phyloP scores from a whole-genome alignment of 2,329 filamentous ascomycete species.

The Diaporthe humulicola region DNA sequence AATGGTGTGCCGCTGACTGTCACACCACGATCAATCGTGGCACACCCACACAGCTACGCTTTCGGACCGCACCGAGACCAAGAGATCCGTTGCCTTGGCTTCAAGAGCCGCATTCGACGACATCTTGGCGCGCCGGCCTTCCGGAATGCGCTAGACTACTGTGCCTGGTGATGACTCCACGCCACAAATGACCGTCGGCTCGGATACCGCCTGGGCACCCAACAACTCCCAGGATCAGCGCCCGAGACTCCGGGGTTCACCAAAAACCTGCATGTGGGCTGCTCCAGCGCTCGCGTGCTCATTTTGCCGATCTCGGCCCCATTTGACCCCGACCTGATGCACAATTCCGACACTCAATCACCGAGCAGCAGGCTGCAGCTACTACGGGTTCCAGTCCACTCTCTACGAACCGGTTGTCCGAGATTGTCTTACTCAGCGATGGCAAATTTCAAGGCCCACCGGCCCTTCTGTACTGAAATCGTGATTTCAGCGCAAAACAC shows the following conservation, averaged over 20 bases:
- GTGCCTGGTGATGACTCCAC: background rate
- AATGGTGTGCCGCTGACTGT: background rate
- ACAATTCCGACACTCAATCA: background rate
- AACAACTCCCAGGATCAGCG: background rate
- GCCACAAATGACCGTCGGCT: background rate
- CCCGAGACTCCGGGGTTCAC: background rate
- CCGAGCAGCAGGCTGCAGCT: background rate
- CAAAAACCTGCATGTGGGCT: slow-evolving; percentile 4
- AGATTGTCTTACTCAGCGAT: background rate
- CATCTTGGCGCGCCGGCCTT: background rate
- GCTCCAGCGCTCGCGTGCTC: slow-evolving; percentile 14
- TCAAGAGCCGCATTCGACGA: slow-evolving; percentile 14
- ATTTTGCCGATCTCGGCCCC: slow-evolving; percentile 2
- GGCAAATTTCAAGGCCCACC: too few species aligned
- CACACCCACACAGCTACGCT: slow-evolving; percentile 5
- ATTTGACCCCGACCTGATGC: background rate
- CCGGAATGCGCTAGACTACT: background rate
- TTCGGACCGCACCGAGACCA: slow-evolving; percentile 26
- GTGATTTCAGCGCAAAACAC: too few species aligned
- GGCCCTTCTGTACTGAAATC: too few species aligned
- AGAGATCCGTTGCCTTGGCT: slow-evolving; percentile 23
- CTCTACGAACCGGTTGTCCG: too few species aligned
- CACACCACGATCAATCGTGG: background rate
- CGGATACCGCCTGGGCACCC: background rate
- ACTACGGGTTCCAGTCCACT: too few species aligned